A percentile compares a stretch with the other conserved stretches of the same genome.
Conservation (phyloP, 1,284 basidiomycete species). For the Abortiporus biennis region DNA sequence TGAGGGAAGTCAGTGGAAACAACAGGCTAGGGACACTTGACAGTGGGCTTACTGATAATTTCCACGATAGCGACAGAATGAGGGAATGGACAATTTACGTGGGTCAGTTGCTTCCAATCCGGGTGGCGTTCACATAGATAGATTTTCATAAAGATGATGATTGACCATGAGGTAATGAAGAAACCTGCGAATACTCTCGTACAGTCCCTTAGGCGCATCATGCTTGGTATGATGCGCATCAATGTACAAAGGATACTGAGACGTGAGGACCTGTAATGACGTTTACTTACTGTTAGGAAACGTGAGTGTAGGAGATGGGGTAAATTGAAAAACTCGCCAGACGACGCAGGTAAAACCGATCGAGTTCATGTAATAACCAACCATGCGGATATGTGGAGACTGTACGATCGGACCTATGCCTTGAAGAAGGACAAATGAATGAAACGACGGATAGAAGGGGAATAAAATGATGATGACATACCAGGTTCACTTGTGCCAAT, state of each 20-base stretch:
- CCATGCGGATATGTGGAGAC: constrained; percentile 15
- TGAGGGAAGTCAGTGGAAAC: neutral
- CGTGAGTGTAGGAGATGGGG: no score
- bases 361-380: constrained; percentile 23
- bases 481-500: constrained; percentile 19
- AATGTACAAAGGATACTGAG: constrained; percentile 25
- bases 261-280: constrained; percentile 19
- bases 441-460: neutral
- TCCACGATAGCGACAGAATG: constrained; percentile 19
- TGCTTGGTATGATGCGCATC: constrained; percentile 21
- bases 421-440: neutral
- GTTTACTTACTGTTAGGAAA: neutral
- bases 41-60: constrained; percentile 19
- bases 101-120: constrained; percentile 17
- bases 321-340: constrained; percentile 16
- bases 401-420: constrained; percentile 9
- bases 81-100: constrained; percentile 23
- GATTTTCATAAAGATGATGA: constrained; percentile 19
- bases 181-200: constrained; percentile 14
- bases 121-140: constrained; percentile 18
- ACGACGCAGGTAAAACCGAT: constrained; percentile 22
- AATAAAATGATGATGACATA: neutral
- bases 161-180: constrained; percentile 22
- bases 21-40: neutral
- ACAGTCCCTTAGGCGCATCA: constrained; percentile 16